phyloP scores from a whole-genome alignment of 139 green algal genomes.

The Chlamydomonas applanata region DNA sequence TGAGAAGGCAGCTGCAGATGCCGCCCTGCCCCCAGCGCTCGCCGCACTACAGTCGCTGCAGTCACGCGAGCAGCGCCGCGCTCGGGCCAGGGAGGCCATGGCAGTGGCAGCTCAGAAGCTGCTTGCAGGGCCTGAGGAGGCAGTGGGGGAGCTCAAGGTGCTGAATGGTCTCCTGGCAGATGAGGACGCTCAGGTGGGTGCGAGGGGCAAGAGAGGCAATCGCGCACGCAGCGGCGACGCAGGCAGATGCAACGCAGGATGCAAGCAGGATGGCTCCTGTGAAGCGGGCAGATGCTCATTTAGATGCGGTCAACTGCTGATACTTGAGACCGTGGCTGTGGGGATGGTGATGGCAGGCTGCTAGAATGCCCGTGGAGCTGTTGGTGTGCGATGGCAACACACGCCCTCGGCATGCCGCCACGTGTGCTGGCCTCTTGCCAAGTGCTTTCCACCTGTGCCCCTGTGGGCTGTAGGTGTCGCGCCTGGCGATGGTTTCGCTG shows the following conservation, averaged over 20 bases:
- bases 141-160: slow-evolving; percentile 25
- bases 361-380: too few relatives aligned
- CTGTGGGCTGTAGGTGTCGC: slow-evolving; percentile 40
- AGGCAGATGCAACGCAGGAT: too few relatives aligned
- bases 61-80: slow-evolving; percentile 32
- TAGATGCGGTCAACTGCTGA: too few relatives aligned
- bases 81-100: slow-evolving; percentile 65
- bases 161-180: slow-evolving; percentile 24
- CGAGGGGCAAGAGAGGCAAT: too few relatives aligned
- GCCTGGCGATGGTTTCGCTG: slow-evolving; percentile 79
- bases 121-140: slow-evolving; percentile 69
- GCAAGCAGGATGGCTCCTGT: too few relatives aligned
- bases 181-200: slow-evolving; percentile 31
- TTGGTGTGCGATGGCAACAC: not conserved
- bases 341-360: not conserved
- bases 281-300: too few relatives aligned
- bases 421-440: too few relatives aligned
- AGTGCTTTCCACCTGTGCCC: not conserved
- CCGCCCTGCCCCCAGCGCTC: slow-evolving; percentile 33
- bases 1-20: not conserved
- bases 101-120: slow-evolving; percentile 66
- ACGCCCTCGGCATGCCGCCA: not conserved
- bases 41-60: slow-evolving; percentile 33
- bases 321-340: too few relatives aligned
- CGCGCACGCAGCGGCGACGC: too few relatives aligned